These are phyloP conservation scores for Jatropha multifida DNA, from an alignment of 441 rosid genomes.

Conservation along the genomic window DNA sequence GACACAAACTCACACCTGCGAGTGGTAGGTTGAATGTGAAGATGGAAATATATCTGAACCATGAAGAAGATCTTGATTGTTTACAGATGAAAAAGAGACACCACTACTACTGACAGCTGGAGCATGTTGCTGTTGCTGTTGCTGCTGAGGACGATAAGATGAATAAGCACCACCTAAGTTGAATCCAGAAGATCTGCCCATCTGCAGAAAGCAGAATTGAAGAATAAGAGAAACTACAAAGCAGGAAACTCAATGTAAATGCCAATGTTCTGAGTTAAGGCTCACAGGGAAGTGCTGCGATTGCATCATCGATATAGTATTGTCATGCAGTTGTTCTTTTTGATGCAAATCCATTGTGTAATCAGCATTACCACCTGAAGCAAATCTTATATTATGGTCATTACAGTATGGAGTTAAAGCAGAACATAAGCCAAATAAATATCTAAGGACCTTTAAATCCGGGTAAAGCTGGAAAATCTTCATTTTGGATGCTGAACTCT, in stretches of 20 bases:
- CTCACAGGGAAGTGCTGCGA: constrained; percentile 96
- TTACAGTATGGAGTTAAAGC: neutral
- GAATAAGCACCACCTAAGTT: constrained; percentile 71
- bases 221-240: constrained; percentile 16
- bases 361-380: constrained; percentile 86
- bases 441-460: constrained; percentile 80
- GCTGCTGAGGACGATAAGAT: constrained; percentile 89
- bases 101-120: constrained; percentile 70
- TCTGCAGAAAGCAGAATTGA: constrained; percentile 43
- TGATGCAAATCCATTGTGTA: constrained; percentile 89
- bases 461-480: constrained; percentile 99
- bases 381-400: constrained; percentile 35
- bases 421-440: neutral
- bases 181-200: constrained; percentile 92
- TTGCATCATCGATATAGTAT: constrained; percentile 82
- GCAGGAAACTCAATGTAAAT: constrained; percentile 19
- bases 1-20: constrained; percentile 66
- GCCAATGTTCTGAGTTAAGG: constrained; percentile 16
- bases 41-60: constrained; percentile 84
- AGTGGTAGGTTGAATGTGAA: constrained; percentile 73
- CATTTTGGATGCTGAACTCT: constrained; percentile 98
- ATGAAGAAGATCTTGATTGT: constrained; percentile 78
- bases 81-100: constrained; percentile 61
- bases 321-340: constrained; percentile 95
- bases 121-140: constrained; percentile 77